A percentile compares a stretch with the other conserved stretches of the same genome.
Evolutionary conservation across 2,329 filamentous ascomycete genomes (phyloP).

Genomic region (Tolypocladium capitatum): DNA sequence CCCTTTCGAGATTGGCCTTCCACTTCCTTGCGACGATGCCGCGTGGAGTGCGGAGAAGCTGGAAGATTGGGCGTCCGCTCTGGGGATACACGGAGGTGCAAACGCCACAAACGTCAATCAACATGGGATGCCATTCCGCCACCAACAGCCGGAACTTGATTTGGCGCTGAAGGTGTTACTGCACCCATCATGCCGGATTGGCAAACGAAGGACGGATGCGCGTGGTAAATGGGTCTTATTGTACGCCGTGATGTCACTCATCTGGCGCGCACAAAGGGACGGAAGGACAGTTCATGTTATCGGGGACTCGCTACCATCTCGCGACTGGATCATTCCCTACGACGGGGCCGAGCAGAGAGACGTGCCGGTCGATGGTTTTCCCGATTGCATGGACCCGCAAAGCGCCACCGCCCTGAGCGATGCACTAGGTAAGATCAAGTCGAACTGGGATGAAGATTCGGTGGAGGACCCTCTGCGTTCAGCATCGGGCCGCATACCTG

Average conservation of each 20-base stretch:
- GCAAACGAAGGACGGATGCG: background rate
- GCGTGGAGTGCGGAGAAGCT: constrained; percentile 54
- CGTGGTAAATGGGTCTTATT: background rate
- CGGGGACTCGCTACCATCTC: background rate
- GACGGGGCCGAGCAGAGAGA: background rate
- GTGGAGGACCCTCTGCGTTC: background rate
- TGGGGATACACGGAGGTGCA: background rate
- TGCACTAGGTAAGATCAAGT: background rate
- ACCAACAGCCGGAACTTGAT: constrained; percentile 51
- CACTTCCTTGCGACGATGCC: constrained; percentile 60
- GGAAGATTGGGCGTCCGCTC: constrained; percentile 39
- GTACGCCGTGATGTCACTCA: background rate
- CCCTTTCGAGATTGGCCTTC: constrained; percentile 48
- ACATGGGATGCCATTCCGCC: constrained; percentile 37
- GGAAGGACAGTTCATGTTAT: background rate
- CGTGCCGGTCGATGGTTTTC: background rate
- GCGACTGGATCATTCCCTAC: background rate
- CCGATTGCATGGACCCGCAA: background rate
- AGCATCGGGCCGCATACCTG: background rate
- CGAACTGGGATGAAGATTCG: background rate
- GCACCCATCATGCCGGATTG: constrained; percentile 24
- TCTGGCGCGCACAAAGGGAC: background rate
- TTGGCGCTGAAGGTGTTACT: constrained; percentile 49
- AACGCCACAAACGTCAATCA: background rate
- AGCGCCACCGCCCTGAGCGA: background rate